phyloP scores from a whole-genome alignment of 1,284 basidiomycete genomes.

The Tilletia indica region DNA sequence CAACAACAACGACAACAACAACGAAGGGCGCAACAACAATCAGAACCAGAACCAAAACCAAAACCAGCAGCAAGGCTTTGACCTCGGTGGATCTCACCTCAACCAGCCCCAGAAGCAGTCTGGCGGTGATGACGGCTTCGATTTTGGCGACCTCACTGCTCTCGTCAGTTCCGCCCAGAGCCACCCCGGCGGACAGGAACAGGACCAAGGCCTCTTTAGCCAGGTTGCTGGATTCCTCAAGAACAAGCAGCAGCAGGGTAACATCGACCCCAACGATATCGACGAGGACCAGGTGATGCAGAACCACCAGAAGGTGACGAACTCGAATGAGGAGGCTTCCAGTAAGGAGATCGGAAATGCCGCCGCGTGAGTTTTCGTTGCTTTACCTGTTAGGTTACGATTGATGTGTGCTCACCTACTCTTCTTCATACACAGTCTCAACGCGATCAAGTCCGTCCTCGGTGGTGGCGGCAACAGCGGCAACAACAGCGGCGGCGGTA shows the following conservation, averaged over 20 bases:
- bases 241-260: conserved; percentile 31
- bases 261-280: conserved; percentile 29
- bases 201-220: conserved; percentile 38
- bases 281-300: conserved; percentile 44
- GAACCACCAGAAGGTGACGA: conserved; percentile 41
- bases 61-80: conserved; percentile 20
- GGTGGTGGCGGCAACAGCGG: conserved; percentile 22
- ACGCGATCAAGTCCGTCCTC: conserved; percentile 38
- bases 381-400: too few species aligned
- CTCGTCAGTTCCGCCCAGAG: conserved; percentile 33
- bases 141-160: conserved; percentile 33
- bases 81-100: conserved; percentile 16
- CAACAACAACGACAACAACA: conserved; percentile 17
- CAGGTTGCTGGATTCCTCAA: conserved; percentile 32
- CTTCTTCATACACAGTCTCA: conserved; percentile 25
- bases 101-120: conserved; percentile 13
- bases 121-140: conserved; percentile 34
- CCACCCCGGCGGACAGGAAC: conserved; percentile 31
- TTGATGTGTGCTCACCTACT: not conserved
- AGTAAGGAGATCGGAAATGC: conserved; percentile 44
- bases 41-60: conserved; percentile 22
- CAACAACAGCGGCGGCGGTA: conserved; percentile 28
- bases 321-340: conserved; percentile 33
- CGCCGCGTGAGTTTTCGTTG: conserved; percentile 33
- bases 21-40: conserved; percentile 8